phyloP scores from a whole-genome alignment of 2,329 filamentous ascomycete species.

The Fusarium liriodendri region DNA sequence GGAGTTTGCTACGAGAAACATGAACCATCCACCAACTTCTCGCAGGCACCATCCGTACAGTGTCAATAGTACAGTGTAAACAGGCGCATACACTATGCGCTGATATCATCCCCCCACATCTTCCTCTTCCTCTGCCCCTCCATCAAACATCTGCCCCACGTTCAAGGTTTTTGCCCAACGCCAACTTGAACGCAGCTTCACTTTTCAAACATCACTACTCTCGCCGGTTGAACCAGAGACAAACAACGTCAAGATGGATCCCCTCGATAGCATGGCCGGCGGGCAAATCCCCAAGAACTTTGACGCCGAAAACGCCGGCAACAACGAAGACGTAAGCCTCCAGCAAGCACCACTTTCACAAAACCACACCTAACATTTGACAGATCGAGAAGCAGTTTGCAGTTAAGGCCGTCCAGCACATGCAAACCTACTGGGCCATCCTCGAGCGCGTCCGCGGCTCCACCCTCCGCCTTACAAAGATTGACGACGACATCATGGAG shows the following conservation, averaged over 20 bases:
- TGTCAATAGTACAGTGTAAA: conserved; percentile 11
- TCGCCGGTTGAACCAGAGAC: not conserved
- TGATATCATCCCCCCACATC: conserved; percentile 44
- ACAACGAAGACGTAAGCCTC: conserved; percentile 65
- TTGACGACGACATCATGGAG: conserved; percentile 94
- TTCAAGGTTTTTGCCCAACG: conserved; percentile 43
- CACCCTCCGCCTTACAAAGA: conserved; percentile 88
- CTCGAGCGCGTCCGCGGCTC: conserved; percentile 92
- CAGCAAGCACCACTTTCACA: not conserved
- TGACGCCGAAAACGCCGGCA: conserved; percentile 66
- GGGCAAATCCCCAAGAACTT: conserved; percentile 64
- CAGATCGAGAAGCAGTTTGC: conserved; percentile 99
- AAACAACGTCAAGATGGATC: conserved; percentile 48
- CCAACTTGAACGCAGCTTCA: conserved; percentile 18
- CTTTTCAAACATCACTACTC: conserved; percentile 2
- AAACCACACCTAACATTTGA: no score
- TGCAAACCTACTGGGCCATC: conserved; percentile 97
- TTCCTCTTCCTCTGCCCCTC: conserved; percentile 41
- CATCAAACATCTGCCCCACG: conserved; percentile 45
- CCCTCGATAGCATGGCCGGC: conserved; percentile 52
- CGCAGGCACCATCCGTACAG: conserved; percentile 26
- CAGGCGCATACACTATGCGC: conserved; percentile 41
- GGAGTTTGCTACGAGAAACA: not conserved
- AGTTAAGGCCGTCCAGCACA: conserved; percentile 96
- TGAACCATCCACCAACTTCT: conserved; percentile 30